Base-by-base conservation (phyloP, 2,329 filamentous ascomycete genomes). In the Monosporascus sp. region DNA sequence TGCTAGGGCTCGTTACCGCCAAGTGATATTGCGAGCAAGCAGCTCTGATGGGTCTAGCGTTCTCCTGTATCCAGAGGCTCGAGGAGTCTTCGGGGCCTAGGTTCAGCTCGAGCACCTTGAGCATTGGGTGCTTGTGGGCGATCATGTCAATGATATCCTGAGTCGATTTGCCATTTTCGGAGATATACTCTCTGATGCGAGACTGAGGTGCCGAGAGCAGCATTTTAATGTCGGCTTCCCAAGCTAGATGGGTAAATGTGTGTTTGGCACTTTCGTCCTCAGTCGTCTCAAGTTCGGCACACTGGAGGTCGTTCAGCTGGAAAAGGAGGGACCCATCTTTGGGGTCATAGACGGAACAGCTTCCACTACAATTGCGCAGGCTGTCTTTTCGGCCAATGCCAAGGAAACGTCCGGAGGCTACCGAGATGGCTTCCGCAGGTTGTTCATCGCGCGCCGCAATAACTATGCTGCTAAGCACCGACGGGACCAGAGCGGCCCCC, bases 61-160 rank as follows among this genome's bases (percentile, higher is more conserved):
- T 24, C 22, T 24, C 22, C 22, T 24, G 22, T 24, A 24, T 5
- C 66, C 67, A 70, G 3, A 68, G 24, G 36, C 56, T 60, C 5
- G 63, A 61, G 2, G 49, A 36, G 25, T 68, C 65, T 1, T 6
- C 44, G 3, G 50, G 8, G 38, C 58, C 55, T 7, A 70, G 49
- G 22, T 64, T 65, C 3, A 72, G 38, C 50, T 74, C 70, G 0
- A 73, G 44, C 11, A 74, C 63, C 1, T 54, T 64, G 2, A 70
- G 58, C 2, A 47, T 39, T 2, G 72, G 71, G 22, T 62, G 70
- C 52, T 67, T 69, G 54, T 74, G 68, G 0, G 64, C 68, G 1
- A 72, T 50, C 0, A 72, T 53, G 48, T 74, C 66, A 6, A 75
- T 50, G 2, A 70, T 35, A 27, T 57, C 38, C n/a, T 20, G 22